These are phyloP conservation scores for Debaryomyces prosopidis DNA, from an alignment of 805 yeast genomes.

Conservation along the genomic window DNA sequence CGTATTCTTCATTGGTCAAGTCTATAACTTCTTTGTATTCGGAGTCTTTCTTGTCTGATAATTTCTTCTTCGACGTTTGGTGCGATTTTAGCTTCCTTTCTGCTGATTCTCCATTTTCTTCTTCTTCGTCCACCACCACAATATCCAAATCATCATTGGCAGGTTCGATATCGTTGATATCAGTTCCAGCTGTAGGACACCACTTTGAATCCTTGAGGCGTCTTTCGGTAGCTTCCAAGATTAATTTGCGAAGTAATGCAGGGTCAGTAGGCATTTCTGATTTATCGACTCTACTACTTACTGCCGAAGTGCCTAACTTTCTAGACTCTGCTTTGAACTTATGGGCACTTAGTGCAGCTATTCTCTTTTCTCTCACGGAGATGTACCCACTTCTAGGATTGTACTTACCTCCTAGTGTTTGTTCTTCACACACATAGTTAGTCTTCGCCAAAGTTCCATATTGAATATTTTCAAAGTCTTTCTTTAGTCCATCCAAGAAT, in stretches of 20 bases:
- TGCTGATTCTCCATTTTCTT: slow-evolving; percentile 5
- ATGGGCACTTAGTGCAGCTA: slow-evolving; percentile 39
- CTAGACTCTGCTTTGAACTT: slow-evolving; percentile 43
- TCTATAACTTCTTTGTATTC: slow-evolving; percentile 13
- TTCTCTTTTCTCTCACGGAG: slow-evolving; percentile 37
- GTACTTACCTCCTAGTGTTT: slow-evolving; percentile 41
- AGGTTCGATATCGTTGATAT: slow-evolving; percentile 35
- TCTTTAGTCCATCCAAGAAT: slow-evolving; percentile 60
- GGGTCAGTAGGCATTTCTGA: slow-evolving; percentile 2
- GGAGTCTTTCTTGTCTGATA: not conserved
- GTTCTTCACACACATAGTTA: slow-evolving; percentile 51
- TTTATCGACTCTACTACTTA: not conserved
- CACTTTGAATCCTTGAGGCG: slow-evolving; percentile 53
- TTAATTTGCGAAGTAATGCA: slow-evolving; percentile 39
- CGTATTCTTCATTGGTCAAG: slow-evolving; percentile 14
- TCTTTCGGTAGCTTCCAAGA: slow-evolving; percentile 63
- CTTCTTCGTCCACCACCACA: slow-evolving; percentile 20
- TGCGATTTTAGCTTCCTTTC: not conserved
- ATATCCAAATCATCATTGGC: slow-evolving; percentile 46
- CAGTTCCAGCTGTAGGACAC: slow-evolving; percentile 35
- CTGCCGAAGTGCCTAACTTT: slow-evolving; percentile 23
- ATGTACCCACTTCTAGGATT: slow-evolving; percentile 14
- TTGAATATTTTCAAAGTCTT: slow-evolving; percentile 47
- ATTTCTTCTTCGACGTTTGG: not conserved
- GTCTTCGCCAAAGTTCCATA: slow-evolving; percentile 40